Evolutionary conservation across 1,284 basidiomycete species (phyloP).

Genomic region (Omphalotus olearius): DNA sequence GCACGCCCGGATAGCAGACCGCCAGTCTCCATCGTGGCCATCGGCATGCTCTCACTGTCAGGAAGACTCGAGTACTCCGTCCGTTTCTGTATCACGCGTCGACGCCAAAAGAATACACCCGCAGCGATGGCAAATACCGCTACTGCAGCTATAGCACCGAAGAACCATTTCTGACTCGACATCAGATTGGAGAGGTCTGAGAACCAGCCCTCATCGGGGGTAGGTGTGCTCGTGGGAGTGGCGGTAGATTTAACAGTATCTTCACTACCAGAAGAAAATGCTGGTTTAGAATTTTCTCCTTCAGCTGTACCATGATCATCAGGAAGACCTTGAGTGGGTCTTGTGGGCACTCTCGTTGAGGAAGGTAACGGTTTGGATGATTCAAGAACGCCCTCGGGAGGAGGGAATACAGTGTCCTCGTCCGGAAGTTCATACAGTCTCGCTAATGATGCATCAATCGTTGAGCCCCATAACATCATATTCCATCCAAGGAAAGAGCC

Average conservation of each 20-base stretch:
- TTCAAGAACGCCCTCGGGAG: slow-evolving; percentile 26
- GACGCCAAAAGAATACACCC: slow-evolving; percentile 70
- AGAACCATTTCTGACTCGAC: slow-evolving; percentile 81
- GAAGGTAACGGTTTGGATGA: slow-evolving; percentile 19
- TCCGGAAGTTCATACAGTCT: slow-evolving; percentile 62
- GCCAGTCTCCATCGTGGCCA: slow-evolving; percentile 53
- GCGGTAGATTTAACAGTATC: slow-evolving; percentile 27
- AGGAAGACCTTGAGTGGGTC: slow-evolving; percentile 88
- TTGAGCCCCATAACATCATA: slow-evolving; percentile 92
- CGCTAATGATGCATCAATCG: slow-evolving; percentile 69
- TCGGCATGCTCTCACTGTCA: slow-evolving; percentile 69
- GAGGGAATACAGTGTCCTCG: slow-evolving; percentile 54
- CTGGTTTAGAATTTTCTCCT: slow-evolving; percentile 66
- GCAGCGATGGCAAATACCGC: slow-evolving; percentile 65
- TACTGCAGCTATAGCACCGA: slow-evolving; percentile 69
- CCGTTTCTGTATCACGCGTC: slow-evolving; percentile 36
- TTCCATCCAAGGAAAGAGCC: slow-evolving; percentile 92
- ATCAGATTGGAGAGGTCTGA: slow-evolving; percentile 75
- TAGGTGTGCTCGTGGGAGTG: slow-evolving; percentile 41
- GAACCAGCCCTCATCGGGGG: slow-evolving; percentile 86
- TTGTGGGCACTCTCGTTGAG: slow-evolving; percentile 56
- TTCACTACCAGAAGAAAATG: slow-evolving; percentile 42
- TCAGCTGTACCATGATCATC: slow-evolving; percentile 72
- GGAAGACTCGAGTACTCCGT: slow-evolving; percentile 66
- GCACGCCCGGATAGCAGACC: slow-evolving; percentile 17